phyloP scores from a whole-genome alignment of 2,329 filamentous ascomycete genomes.

The Pseudogymnoascus sp. region DNA sequence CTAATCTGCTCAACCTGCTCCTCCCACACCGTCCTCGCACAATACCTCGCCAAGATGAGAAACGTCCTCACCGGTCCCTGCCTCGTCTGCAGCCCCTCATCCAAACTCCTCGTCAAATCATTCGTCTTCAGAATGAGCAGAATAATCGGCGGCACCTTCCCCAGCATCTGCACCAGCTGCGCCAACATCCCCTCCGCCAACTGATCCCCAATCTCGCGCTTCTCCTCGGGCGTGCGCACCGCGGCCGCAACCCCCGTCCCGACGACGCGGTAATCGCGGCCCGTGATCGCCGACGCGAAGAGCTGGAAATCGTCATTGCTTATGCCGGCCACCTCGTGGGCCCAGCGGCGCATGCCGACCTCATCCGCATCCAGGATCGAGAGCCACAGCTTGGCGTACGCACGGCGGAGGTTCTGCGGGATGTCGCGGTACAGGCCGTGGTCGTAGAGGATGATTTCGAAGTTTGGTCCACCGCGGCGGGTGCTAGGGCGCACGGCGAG shows the following conservation, averaged over 20 bases:
- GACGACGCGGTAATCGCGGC: conserved; percentile 78
- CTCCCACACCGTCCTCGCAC: conserved; percentile 57
- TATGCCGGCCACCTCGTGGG: conserved; percentile 81
- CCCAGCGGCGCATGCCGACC: conserved; percentile 76
- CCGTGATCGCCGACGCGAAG: conserved; percentile 94
- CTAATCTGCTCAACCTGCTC: conserved; percentile 56
- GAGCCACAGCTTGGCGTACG: conserved; percentile 96
- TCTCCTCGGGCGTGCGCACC: conserved; percentile 63
- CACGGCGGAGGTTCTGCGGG: conserved; percentile 65
- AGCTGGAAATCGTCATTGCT: conserved; percentile 86
- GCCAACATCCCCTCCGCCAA: conserved; percentile 83
- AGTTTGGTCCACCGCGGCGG: conserved; percentile 60
- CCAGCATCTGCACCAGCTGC: conserved; percentile 80
- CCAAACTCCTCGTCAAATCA: conserved; percentile 85
- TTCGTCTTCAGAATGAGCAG: conserved; percentile 96
- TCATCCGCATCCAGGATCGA: conserved; percentile 90
- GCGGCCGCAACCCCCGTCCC: conserved; percentile 47
- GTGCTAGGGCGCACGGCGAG: conserved; percentile 69
- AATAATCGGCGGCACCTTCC: conserved; percentile 84
- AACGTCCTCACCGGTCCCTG: conserved; percentile 59
- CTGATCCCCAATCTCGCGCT: conserved; percentile 76
- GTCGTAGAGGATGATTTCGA: conserved; percentile 93
- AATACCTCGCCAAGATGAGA: conserved; percentile 62
- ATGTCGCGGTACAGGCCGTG: conserved; percentile 96
- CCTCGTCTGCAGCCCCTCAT: conserved; percentile 78